phyloP scores from a whole-genome alignment of 371 early-diverging fungal genomes.

The Funneliformis caledonium region DNA sequence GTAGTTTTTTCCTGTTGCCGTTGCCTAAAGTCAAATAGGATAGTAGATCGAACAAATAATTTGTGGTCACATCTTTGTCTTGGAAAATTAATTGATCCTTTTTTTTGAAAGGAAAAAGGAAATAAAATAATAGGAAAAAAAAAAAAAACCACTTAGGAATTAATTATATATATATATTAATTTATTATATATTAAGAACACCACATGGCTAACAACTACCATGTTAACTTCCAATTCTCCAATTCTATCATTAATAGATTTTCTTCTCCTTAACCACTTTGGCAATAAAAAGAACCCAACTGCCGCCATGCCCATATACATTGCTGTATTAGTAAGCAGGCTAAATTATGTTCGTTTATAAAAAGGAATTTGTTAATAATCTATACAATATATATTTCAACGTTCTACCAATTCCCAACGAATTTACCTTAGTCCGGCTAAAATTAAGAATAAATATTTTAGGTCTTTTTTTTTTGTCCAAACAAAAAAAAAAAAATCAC shows the following conservation, averaged over 20 bases:
- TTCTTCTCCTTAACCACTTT: conserved; percentile 39
- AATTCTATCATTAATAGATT: background rate
- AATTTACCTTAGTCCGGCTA: conserved; percentile 23
- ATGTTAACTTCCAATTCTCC: conserved; percentile 30
- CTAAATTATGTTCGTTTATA: conserved; percentile 46
- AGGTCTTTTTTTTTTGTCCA: background rate
- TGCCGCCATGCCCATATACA: conserved; percentile 62
- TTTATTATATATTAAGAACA: background rate
- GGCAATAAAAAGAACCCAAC: conserved; percentile 62
- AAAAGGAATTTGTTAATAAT: background rate
- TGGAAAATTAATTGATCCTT: conserved; percentile 19
- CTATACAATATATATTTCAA: background rate
- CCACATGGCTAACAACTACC: conserved; percentile 34
- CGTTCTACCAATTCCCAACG: background rate
- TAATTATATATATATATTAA: background rate
- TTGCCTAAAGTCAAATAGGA: background rate
- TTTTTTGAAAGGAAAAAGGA: background rate
- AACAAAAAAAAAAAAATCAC: background rate
- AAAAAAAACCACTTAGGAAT: background rate
- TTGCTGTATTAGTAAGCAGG: conserved; percentile 59
- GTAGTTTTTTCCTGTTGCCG: conserved; percentile 9
- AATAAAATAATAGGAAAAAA: background rate
- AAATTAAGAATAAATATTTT: background rate
- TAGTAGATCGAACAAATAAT: background rate
- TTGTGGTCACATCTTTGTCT: background rate